These are phyloP conservation scores for Hanseniaspora thailandica DNA, from an alignment of 805 yeast genomes.

Conservation along the genomic window DNA sequence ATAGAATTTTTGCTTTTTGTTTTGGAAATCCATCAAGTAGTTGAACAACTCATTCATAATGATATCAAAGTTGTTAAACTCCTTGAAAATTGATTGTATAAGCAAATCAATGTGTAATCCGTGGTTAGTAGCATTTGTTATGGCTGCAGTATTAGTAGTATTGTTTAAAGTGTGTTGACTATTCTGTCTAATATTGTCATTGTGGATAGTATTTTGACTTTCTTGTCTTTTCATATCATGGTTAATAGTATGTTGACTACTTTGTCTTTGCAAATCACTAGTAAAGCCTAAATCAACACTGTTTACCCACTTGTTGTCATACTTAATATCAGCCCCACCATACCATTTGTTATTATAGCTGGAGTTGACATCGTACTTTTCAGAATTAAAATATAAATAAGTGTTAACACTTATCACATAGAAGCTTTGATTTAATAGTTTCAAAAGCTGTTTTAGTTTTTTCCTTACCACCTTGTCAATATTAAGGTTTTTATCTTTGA, in stretches of 20 bases:
- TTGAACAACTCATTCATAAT: conserved; percentile 25
- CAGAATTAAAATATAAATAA: conserved; percentile 39
- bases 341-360: not conserved
- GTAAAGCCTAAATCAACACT: not conserved
- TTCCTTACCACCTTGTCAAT: conserved; percentile 24
- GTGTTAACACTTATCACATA: conserved; percentile 59
- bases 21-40: conserved; percentile 21
- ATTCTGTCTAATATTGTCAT: not conserved
- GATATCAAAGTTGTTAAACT: conserved; percentile 25
- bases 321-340: not conserved
- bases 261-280: not conserved
- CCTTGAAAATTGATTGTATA: conserved; percentile 21
- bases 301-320: not conserved
- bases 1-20: conserved; percentile 17
- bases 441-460: conserved; percentile 39
- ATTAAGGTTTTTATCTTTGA: conserved; percentile 33
- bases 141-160: not conserved
- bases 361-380: conserved; percentile 14
- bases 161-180: not conserved
- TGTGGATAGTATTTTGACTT: not conserved
- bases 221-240: not conserved
- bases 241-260: not conserved
- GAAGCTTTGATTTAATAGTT: conserved; percentile 41
- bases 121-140: conserved; percentile 1
- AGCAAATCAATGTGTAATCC: conserved; percentile 17